Conservation (phyloP, 148 eudicot species). For the Beta vulgaris region DNA sequence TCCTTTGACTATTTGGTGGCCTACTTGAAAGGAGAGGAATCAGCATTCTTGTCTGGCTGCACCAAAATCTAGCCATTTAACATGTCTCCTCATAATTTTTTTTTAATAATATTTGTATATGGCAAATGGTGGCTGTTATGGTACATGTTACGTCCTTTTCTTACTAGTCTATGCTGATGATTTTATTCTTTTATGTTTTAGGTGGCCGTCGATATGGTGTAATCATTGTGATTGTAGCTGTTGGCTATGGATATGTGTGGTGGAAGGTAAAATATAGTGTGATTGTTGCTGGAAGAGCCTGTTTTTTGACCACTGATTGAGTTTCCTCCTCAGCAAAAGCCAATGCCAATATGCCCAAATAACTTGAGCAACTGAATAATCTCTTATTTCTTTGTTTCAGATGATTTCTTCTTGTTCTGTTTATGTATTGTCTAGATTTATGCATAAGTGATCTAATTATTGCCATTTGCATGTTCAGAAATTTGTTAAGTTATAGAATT, state of each 20-base stretch:
- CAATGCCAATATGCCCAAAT: not conserved
- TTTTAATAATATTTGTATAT: too few species aligned
- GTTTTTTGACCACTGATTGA: too few species aligned
- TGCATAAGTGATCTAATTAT: not conserved
- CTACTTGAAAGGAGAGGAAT: too few species aligned
- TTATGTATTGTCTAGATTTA: too few species aligned
- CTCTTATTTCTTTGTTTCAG: not conserved
- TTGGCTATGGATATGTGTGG: conserved; percentile 85
- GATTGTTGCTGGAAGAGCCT: not conserved
- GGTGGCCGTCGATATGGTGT: conserved; percentile 69
- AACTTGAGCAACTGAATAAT: not conserved
- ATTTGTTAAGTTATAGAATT: not conserved
- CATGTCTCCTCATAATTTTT: not conserved
- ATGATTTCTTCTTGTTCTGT: not conserved
- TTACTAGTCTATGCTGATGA: too few species aligned
- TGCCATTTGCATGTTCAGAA: not conserved
- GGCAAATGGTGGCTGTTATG: not conserved
- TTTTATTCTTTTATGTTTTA: conserved; percentile 27
- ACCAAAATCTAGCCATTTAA: not conserved
- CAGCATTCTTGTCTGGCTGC: not conserved
- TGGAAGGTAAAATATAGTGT: conserved; percentile 75
- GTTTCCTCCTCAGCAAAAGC: not conserved
- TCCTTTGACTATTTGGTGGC: too few species aligned
- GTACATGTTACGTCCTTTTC: not conserved
- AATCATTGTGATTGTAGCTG: conserved; percentile 51